A percentile compares a stretch with the other conserved stretches of the same genome.
These are phyloP conservation scores for Adansonia gregorii DNA, from an alignment of 441 rosid genomes.

Conservation along the genomic window DNA sequence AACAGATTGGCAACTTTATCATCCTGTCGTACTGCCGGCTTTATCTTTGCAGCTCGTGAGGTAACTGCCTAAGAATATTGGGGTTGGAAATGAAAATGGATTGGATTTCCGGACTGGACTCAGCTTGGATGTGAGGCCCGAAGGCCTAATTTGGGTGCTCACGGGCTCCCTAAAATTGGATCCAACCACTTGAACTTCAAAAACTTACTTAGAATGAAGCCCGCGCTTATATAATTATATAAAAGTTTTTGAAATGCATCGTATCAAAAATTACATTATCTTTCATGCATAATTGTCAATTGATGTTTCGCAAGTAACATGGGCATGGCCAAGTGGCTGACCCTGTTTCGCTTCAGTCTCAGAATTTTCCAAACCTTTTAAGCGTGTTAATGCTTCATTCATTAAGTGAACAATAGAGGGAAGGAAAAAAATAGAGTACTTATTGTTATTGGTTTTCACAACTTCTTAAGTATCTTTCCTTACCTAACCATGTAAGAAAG, in stretches of 20 bases:
- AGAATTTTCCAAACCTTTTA: neutral
- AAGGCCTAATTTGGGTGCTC: neutral
- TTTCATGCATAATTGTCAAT: no score
- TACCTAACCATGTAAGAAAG: neutral
- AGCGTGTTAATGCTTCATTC: neutral
- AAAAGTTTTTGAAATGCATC: no score
- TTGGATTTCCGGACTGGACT: neutral
- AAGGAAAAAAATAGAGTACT: neutral
- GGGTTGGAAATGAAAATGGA: neutral
- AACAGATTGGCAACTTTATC: conserved; percentile 21
- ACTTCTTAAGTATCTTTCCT: neutral
- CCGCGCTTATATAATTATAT: no score
- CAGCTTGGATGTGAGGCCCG: neutral
- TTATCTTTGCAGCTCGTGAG: conserved; percentile 92
- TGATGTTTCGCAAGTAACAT: no score
- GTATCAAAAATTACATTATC: no score
- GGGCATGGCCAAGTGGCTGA: neutral
- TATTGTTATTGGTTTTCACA: neutral
- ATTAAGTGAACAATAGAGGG: no score
- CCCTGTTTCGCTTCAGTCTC: neutral
- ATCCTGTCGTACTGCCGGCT: conserved; percentile 80
- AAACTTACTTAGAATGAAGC: no score
- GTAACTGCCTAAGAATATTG: conserved; percentile 47
- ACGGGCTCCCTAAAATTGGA: neutral
- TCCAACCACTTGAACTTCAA: neutral